Conservation (phyloP, 306 rosid species). For the Fragaria nilgerrensis region DNA sequence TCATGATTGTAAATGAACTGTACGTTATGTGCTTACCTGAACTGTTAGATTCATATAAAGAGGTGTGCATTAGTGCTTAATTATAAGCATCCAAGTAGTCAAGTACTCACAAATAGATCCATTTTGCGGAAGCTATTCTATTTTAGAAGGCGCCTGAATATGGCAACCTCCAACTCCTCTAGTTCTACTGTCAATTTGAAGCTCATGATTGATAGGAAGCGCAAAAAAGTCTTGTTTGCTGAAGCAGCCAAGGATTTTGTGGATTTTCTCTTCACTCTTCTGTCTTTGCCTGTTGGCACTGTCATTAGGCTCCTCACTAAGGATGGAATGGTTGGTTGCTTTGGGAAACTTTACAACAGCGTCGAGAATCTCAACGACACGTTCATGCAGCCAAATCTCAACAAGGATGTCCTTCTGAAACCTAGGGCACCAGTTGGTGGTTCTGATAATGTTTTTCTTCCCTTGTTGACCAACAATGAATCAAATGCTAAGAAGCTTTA, state of each 20-base stretch:
- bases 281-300: slow-evolving; percentile 32
- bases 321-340: slow-evolving; percentile 32
- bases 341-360: slow-evolving; percentile 43
- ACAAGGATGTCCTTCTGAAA: slow-evolving; percentile 28
- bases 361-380: slow-evolving; percentile 30
- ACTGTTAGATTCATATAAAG: too few species aligned
- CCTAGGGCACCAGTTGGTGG: not conserved
- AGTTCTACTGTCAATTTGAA: slow-evolving; percentile 24
- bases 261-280: slow-evolving; percentile 41
- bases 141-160: too few species aligned
- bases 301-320: slow-evolving; percentile 28
- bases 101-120: too few species aligned
- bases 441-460: not conserved
- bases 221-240: slow-evolving; percentile 32
- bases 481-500: not conserved
- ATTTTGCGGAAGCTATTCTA: too few species aligned
- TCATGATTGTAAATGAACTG: too few species aligned
- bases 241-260: slow-evolving; percentile 46
- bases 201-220: slow-evolving; percentile 34
- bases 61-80: too few species aligned
- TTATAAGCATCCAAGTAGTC: too few species aligned
- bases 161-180: slow-evolving; percentile 15
- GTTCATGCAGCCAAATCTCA: slow-evolving; percentile 31
- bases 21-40: too few species aligned
- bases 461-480: not conserved